Evolutionary conservation across 139 green algal genomes (phyloP), one percentile per base, ranked within the genome.

Genomic region (Zygnema circumcarinatum): DNA sequence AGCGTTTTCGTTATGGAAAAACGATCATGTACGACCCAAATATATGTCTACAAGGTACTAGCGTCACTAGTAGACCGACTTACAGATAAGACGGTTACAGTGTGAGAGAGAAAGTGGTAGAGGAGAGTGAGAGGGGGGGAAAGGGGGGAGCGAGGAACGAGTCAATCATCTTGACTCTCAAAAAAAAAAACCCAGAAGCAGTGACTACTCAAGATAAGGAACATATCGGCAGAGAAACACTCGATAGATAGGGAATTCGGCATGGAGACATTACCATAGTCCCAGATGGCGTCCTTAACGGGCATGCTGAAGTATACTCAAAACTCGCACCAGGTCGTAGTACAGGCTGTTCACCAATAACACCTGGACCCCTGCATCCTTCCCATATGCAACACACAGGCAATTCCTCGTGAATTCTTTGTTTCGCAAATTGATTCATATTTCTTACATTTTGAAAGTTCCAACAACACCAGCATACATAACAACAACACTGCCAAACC

Each of bases 341-440:
- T 42, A 95, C 87, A 29, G 95, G 95, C 88, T 97, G 94, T 89
- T 95, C 84, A 0, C 95, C 95, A 38, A 97, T 90, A 31, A 97
- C 95, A 2, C 95, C 95, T 1, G 93, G 90, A 0, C 95, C 95
- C 38, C 92, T 87, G 68, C 54, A 85, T 1, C 33, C 62, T 11
- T 31, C 16, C 3, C 7, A n/a, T n/a, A n/a, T n/a, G n/a, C n/a
- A n/a, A n/a, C n/a, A 29, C 25, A 83, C 36, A 41, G 22, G 54
- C 0, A 81, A 87, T 68, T 68, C 11, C 31, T 32, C n/a, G 54
- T 81, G 25, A 87, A 62, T 79, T 54, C 2, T n/a, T n/a, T n/a
- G n/a, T n/a, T n/a, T n/a, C n/a, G n/a, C n/a, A n/a, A n/a, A n/a
- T n/a, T n/a, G n/a, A n/a, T n/a, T n/a, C n/a, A n/a, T n/a, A n/a